phyloP scores from a whole-genome alignment of 2,329 filamentous ascomycete genomes.

The Sclerotinia subarctica region DNA sequence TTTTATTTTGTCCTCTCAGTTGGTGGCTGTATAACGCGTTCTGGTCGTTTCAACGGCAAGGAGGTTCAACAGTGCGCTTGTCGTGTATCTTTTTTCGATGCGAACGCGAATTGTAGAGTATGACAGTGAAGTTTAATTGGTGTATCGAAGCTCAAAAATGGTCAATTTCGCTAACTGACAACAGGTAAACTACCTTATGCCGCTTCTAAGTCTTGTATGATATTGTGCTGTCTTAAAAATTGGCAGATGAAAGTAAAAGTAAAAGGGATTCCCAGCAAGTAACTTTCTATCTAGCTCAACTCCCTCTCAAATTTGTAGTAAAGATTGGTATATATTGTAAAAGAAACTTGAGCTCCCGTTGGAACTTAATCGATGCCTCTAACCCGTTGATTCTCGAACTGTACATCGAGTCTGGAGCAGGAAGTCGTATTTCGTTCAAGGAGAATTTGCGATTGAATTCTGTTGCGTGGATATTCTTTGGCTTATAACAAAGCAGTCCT shows the following conservation, averaged over 20 bases:
- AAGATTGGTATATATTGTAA: conserved; percentile 31
- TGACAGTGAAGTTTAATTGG: neutral
- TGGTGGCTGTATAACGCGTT: neutral
- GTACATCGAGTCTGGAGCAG: conserved; percentile 27
- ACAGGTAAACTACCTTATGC: conserved; percentile 1
- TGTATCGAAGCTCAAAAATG: neutral
- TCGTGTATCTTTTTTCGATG: neutral
- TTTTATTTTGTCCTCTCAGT: neutral
- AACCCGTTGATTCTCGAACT: conserved; percentile 21
- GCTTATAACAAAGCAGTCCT: neutral
- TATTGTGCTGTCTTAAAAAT: neutral
- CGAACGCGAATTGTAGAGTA: neutral
- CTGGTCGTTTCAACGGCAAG: neutral
- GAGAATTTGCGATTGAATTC: neutral
- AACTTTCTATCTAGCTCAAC: conserved; percentile 20
- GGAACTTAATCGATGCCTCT: conserved; percentile 30
- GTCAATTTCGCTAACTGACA: neutral
- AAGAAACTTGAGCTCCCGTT: conserved; percentile 30
- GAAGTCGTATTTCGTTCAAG: neutral
- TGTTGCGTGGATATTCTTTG: neutral
- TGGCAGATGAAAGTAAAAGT: neutral
- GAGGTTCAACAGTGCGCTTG: neutral
- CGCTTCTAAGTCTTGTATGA: neutral
- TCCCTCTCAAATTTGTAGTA: conserved; percentile 17
- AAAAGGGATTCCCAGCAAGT: conserved; percentile 1